These are phyloP conservation scores for Astrothelium subdiscretum DNA, from an alignment of 495 filamentous ascomycete species.

Conservation along the genomic window DNA sequence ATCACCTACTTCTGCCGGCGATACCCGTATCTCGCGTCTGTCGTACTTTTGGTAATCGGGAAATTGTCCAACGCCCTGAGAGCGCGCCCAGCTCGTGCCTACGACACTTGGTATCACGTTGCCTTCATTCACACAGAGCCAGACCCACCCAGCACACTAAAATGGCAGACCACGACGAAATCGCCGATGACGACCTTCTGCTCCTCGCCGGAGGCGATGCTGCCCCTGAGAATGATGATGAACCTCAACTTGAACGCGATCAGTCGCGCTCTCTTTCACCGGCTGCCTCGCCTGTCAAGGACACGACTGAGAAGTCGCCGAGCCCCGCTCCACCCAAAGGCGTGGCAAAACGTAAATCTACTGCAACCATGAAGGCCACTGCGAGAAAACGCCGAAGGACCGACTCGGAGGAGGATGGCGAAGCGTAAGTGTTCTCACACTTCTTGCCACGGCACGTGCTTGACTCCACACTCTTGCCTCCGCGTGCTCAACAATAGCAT, in stretches of 20 bases:
- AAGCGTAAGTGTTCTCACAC: constrained; percentile 54
- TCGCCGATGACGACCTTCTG: constrained; percentile 18
- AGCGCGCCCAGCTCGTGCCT: neutral
- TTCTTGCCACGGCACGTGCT: neutral
- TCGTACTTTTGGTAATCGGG: too few relatives aligned
- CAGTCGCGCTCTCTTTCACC: constrained; percentile 13
- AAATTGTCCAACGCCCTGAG: too few relatives aligned
- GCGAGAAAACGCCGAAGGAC: constrained; percentile 36
- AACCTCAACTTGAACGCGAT: constrained; percentile 6
- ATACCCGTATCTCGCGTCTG: too few relatives aligned
- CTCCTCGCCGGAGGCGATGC: constrained; percentile 19
- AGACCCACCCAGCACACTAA: neutral
- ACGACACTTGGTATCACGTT: neutral
- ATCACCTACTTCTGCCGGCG: neutral
- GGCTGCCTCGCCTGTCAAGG: neutral
- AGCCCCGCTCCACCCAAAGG: constrained; percentile 16
- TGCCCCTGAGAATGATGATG: constrained; percentile 13
- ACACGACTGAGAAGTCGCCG: neutral
- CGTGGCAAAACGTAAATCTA: constrained; percentile 34
- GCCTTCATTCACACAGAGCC: neutral
- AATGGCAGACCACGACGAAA: constrained; percentile 20
- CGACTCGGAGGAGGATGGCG: constrained; percentile 67
- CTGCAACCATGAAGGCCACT: constrained; percentile 26
- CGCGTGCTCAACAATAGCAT: constrained; percentile 8
- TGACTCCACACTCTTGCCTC: neutral